These are phyloP conservation scores for Gossypium bickii DNA, from an alignment of 345 rosid species.

Conservation along the genomic window DNA sequence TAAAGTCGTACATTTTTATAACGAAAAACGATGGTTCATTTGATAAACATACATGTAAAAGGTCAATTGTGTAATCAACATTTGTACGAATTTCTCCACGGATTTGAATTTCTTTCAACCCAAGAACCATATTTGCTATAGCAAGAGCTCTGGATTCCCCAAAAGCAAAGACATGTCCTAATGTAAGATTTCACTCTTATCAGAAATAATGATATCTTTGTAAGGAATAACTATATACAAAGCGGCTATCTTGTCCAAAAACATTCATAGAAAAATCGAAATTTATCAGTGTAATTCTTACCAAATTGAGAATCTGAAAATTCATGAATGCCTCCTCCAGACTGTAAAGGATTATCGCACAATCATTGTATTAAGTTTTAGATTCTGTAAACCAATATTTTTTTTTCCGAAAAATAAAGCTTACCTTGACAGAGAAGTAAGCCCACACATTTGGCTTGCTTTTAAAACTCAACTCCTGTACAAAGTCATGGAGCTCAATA, in stretches of 20 bases:
- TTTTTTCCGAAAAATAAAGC: neutral
- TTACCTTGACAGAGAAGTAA: slow-evolving; percentile 98
- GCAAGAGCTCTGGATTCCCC: slow-evolving; percentile 99
- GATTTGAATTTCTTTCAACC: slow-evolving; percentile 97
- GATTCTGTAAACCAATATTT: slow-evolving; percentile 9
- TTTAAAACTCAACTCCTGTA: slow-evolving; percentile 93
- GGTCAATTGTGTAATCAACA: slow-evolving; percentile 95
- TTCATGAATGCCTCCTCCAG: slow-evolving; percentile 99
- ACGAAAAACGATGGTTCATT: neutral
- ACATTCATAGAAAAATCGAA: neutral
- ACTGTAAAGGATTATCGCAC: slow-evolving; percentile 48
- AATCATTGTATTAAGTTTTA: slow-evolving; percentile 15
- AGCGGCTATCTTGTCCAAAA: neutral
- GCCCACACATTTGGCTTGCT: slow-evolving; percentile 99
- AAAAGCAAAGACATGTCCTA: slow-evolving; percentile 97
- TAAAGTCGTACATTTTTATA: neutral
- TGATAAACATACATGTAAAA: slow-evolving; percentile 69
- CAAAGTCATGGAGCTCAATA: slow-evolving; percentile 23
- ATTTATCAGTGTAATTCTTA: slow-evolving; percentile 32
- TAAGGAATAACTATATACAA: slow-evolving; percentile 5
- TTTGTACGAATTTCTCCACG: slow-evolving; percentile 97
- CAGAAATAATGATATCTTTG: neutral
- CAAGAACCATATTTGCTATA: slow-evolving; percentile 99
- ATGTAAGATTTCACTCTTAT: slow-evolving; percentile 6
- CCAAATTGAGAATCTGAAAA: slow-evolving; percentile 99